These are phyloP conservation scores for Vigna mungo DNA, from an alignment of 306 rosid species.

Conservation along the genomic window DNA sequence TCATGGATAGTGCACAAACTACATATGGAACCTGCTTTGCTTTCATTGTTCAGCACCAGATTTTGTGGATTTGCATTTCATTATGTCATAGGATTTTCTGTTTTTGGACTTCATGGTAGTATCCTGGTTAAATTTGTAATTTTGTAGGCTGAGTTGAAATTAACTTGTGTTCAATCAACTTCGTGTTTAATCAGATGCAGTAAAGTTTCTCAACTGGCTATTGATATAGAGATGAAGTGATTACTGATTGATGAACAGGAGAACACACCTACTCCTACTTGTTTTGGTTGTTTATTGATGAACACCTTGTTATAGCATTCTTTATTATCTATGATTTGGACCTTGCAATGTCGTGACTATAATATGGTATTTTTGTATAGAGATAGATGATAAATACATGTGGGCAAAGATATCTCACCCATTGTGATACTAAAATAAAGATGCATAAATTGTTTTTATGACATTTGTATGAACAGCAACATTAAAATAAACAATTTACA, in stretches of 20 bases:
- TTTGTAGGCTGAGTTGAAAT: constrained; percentile 68
- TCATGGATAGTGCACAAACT: constrained; percentile 46
- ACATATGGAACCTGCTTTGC: constrained; percentile 37
- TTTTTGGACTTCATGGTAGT: constrained; percentile 45
- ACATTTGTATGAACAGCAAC: constrained; percentile 38
- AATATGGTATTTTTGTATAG: too few species aligned
- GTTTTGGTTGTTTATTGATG: background rate
- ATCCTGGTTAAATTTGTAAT: constrained; percentile 54
- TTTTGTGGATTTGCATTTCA: constrained; percentile 54
- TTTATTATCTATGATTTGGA: too few species aligned
- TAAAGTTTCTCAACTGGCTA: constrained; percentile 19
- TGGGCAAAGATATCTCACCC: background rate
- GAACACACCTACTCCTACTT: background rate
- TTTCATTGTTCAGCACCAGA: constrained; percentile 51
- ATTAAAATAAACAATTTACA: constrained; percentile 37
- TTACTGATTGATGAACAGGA: background rate
- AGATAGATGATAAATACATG: background rate
- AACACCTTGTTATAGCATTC: background rate
- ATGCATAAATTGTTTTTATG: background rate
- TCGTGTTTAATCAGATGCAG: constrained; percentile 44
- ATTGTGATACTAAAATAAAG: background rate
- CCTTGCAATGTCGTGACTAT: background rate
- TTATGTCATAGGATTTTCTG: constrained; percentile 55
- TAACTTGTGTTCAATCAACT: constrained; percentile 46
- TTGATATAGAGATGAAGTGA: constrained; percentile 15